phyloP scores from a whole-genome alignment of 148 eudicot species.

The Chenopodium album region DNA sequence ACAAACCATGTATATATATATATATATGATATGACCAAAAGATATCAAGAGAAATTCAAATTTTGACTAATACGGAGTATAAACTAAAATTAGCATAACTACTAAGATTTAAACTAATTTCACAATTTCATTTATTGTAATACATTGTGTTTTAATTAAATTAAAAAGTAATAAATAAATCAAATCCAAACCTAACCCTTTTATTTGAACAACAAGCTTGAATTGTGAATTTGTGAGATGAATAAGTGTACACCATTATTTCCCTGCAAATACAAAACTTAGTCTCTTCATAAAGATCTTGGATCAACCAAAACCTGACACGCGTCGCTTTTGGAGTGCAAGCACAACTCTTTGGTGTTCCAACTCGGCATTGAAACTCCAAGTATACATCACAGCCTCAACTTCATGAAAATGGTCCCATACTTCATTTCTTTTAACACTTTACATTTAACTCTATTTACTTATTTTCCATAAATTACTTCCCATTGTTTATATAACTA shows the following conservation, averaged over 20 bases:
- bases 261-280: neutral
- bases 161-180: no score
- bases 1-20: no score
- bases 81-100: no score
- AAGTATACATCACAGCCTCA: slow-evolving; percentile 16
- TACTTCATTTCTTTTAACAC: slow-evolving; percentile 13
- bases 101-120: no score
- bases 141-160: no score
- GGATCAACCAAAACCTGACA: slow-evolving; percentile 40
- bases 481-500: neutral
- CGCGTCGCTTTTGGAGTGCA: slow-evolving; percentile 34
- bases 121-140: no score
- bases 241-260: neutral
- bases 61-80: no score
- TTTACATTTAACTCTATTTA: neutral
- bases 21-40: no score
- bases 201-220: neutral
- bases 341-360: neutral
- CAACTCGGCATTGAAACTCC: neutral
- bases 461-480: neutral
- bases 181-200: neutral
- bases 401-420: slow-evolving; percentile 20
- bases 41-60: no score
- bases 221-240: neutral
- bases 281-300: neutral